A percentile compares a stretch with the other conserved stretches of the same genome.
These are phyloP conservation scores for Hibiscus tridactylites DNA, from an alignment of 345 rosid species.

Conservation along the genomic window DNA sequence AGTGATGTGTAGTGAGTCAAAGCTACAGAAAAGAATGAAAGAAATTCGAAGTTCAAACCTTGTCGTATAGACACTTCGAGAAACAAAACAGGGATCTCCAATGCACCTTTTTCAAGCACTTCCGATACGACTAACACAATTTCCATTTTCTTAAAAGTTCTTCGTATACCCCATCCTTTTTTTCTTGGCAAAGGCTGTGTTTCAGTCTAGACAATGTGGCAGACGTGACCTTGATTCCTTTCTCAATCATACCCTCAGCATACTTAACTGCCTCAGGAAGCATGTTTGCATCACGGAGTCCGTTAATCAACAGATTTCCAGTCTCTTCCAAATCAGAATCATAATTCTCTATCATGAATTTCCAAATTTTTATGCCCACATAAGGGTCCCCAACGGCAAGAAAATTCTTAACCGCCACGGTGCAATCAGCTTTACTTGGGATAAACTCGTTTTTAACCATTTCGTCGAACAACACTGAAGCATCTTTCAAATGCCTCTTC, in stretches of 20 bases:
- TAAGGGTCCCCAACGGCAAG: slow-evolving; percentile 30
- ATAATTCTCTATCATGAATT: slow-evolving; percentile 38
- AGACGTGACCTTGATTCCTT: slow-evolving; percentile 37
- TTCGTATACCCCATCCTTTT: slow-evolving; percentile 31
- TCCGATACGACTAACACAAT: slow-evolving; percentile 15
- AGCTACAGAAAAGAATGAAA: too few species aligned
- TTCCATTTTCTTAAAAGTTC: slow-evolving; percentile 37
- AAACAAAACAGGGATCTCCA: too few species aligned
- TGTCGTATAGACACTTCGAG: too few species aligned
- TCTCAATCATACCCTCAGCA: slow-evolving; percentile 45
- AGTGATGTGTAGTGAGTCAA: too few species aligned
- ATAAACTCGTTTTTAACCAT: slow-evolving; percentile 44
- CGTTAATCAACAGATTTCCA: slow-evolving; percentile 39
- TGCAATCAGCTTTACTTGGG: slow-evolving; percentile 33
- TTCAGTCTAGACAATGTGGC: slow-evolving; percentile 37
- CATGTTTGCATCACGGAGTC: slow-evolving; percentile 35
- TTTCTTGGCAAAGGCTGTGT: slow-evolving; percentile 26
- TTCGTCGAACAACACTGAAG: slow-evolving; percentile 31
- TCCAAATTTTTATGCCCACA: slow-evolving; percentile 43
- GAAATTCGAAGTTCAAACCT: neutral
- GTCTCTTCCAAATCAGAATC: slow-evolving; percentile 36
- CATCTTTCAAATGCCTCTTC: slow-evolving; percentile 33
- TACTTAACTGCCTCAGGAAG: slow-evolving; percentile 61
- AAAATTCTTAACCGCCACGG: slow-evolving; percentile 28
- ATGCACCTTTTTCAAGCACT: neutral